A percentile compares a stretch with the other conserved stretches of the same genome.
Conservation (phyloP, 495 filamentous ascomycete genomes). For the Diplogelasinospora grovesii region DNA sequence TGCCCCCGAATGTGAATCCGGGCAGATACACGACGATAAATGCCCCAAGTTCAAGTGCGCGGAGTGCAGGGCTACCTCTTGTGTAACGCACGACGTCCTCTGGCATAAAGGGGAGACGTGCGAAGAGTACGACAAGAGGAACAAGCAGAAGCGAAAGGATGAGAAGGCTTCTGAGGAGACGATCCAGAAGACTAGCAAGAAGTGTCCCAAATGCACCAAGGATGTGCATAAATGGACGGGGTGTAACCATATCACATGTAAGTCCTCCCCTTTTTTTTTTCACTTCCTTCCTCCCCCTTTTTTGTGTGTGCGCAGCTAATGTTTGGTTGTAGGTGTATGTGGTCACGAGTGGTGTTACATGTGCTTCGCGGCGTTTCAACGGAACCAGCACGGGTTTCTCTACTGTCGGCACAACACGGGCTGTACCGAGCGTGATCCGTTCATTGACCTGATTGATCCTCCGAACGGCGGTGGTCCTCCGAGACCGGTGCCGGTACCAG, state of each 20-base stretch:
- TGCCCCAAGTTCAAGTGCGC: conserved; percentile 36
- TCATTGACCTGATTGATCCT: conserved; percentile 12
- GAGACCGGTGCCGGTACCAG: no score
- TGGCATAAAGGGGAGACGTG: conserved; percentile 46
- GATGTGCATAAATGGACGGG: conserved; percentile 37
- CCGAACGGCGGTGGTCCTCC: no score
- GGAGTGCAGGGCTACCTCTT: conserved; percentile 31
- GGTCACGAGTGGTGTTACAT: conserved; percentile 42
- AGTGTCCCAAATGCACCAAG: conserved; percentile 41
- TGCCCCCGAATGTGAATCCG: conserved; percentile 31
- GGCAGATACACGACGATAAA: conserved; percentile 32
- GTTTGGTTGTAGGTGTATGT: conserved; percentile 28
- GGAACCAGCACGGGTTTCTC: conserved; percentile 20
- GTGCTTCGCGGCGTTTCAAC: conserved; percentile 30
- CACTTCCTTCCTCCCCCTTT: neutral
- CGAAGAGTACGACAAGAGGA: conserved; percentile 37
- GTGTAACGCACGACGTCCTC: conserved; percentile 36
- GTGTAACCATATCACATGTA: conserved; percentile 45
- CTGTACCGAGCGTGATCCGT: conserved; percentile 23
- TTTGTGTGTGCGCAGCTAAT: neutral
- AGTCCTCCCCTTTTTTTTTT: conserved; percentile 10
- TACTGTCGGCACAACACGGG: conserved; percentile 26
- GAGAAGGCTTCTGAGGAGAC: conserved; percentile 33
- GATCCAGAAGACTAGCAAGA: conserved; percentile 30
- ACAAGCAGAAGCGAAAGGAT: conserved; percentile 23